Percentiles rank a stretch among this genome's conserved stretches.
Evolutionary conservation across 768 basidiomycete species (phyloP).

Genomic region (Auriscalpium microsporum): DNA sequence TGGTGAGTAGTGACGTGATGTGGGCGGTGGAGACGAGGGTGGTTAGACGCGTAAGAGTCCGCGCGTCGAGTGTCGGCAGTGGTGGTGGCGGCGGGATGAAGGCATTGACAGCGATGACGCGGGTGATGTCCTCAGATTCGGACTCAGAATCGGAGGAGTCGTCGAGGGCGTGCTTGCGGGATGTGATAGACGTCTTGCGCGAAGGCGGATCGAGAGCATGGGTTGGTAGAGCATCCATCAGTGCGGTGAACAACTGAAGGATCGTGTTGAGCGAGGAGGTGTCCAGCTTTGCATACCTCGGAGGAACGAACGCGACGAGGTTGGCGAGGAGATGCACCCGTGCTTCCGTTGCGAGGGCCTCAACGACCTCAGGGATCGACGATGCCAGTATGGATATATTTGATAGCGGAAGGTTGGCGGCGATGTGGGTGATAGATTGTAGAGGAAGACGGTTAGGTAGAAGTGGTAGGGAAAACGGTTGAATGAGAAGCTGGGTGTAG

Average conservation of each 20-base stretch:
- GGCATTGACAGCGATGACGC: slow-evolving; percentile 29
- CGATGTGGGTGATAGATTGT: slow-evolving; percentile 52
- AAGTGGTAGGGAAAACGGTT: slow-evolving; percentile 40
- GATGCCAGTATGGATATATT: slow-evolving; percentile 27
- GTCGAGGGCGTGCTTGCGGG: slow-evolving; percentile 1
- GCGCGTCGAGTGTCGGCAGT: slow-evolving; percentile 42
- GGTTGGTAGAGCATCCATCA: slow-evolving; percentile 47
- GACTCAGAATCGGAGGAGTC: slow-evolving; percentile 17
- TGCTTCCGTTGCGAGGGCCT: slow-evolving; percentile 17
- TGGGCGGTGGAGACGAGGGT: slow-evolving; percentile 46
- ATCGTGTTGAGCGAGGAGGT: slow-evolving; percentile 41
- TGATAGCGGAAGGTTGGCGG: slow-evolving; percentile 52
- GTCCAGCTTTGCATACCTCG: slow-evolving; percentile 47
- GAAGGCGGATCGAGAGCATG: slow-evolving; percentile 42
- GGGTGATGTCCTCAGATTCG: slow-evolving; percentile 22
- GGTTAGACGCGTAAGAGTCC: slow-evolving; percentile 57
- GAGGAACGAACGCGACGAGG: slow-evolving; percentile 52
- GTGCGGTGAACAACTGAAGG: slow-evolving; percentile 39
- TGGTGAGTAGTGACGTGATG: slow-evolving; percentile 43
- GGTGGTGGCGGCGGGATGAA: slow-evolving; percentile 19
- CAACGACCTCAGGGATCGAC: slow-evolving; percentile 12
- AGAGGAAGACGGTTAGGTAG: slow-evolving; percentile 71
- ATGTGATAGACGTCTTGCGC: slow-evolving; percentile 1
- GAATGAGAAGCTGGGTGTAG: slow-evolving; percentile 2
- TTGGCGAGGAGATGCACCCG: slow-evolving; percentile 67